Evolutionary conservation across 306 rosid genomes (phyloP).

Genomic region (Amphicarpaea edgeworthii): DNA sequence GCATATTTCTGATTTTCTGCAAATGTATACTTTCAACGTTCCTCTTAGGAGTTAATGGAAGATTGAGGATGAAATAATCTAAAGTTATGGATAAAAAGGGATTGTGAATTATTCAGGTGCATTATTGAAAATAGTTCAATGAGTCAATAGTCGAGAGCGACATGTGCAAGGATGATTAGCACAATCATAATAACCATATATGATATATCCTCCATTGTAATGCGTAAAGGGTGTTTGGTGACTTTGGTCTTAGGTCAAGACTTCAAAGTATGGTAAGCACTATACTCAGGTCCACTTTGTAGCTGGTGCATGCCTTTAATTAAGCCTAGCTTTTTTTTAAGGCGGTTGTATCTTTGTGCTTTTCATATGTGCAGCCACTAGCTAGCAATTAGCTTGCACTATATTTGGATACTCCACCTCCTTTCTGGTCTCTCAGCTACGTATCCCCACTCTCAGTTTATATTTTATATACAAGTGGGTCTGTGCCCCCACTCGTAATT

Average conservation of each 20-base stretch:
- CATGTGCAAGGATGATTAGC: constrained; percentile 49
- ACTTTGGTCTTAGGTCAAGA: constrained; percentile 43
- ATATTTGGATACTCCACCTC: constrained; percentile 47
- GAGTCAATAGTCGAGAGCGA: constrained; percentile 45
- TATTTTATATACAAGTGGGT: constrained; percentile 18
- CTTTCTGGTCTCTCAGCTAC: constrained; percentile 45
- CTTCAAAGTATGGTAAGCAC: constrained; percentile 42
- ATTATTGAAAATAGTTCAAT: constrained; percentile 52
- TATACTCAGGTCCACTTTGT: constrained; percentile 55
- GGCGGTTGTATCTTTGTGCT: constrained; percentile 56
- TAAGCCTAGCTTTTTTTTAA: constrained; percentile 35
- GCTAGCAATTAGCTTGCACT: too few relatives aligned
- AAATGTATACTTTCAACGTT: background rate
- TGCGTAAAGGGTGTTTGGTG: constrained; percentile 7
- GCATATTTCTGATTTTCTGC: background rate
- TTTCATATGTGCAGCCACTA: constrained; percentile 49
- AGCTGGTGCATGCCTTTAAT: constrained; percentile 36
- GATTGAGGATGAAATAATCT: constrained; percentile 31
- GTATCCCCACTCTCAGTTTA: constrained; percentile 42
- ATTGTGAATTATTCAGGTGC: constrained; percentile 50
- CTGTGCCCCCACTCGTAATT: constrained; percentile 18
- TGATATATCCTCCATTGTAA: background rate
- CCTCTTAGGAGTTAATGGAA: constrained; percentile 15
- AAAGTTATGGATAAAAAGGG: constrained; percentile 51
- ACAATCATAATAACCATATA: constrained; percentile 40